A percentile compares a stretch with the other conserved stretches of the same genome.
phyloP scores from a whole-genome alignment of 2,329 filamentous ascomycete species.

The Talaromyces sp. region DNA sequence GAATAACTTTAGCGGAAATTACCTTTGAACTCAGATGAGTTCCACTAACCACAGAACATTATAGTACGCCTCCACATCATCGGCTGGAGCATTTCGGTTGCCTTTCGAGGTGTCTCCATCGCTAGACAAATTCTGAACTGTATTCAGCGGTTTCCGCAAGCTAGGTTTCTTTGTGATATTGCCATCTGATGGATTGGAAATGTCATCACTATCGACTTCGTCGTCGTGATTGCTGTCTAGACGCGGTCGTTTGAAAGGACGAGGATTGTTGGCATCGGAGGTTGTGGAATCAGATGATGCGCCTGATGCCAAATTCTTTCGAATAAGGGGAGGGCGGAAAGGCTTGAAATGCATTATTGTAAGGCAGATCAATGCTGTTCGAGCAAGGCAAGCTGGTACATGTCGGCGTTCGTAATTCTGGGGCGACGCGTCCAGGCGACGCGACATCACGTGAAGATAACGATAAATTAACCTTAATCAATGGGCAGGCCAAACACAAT shows the following conservation, averaged over 20 bases:
- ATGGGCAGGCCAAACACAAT: not conserved
- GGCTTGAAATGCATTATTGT: conserved; percentile 39
- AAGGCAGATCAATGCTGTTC: not conserved
- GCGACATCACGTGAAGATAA: not conserved
- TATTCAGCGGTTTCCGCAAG: conserved; percentile 26
- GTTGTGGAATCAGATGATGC: conserved; percentile 1
- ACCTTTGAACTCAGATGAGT: not conserved
- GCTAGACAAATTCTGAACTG: conserved; percentile 22
- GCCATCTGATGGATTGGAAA: conserved; percentile 2
- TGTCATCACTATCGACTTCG: not conserved
- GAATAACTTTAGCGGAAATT: not conserved
- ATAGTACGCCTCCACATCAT: conserved; percentile 34
- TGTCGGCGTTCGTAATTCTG: not conserved
- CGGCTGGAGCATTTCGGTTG: conserved; percentile 7
- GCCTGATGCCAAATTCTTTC: conserved; percentile 19
- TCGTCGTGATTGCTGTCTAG: conserved; percentile 14
- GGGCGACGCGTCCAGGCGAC: not conserved
- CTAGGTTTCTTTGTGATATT: conserved; percentile 9
- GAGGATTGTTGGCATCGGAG: conserved; percentile 11
- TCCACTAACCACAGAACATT: conserved; percentile 43
- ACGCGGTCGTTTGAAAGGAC: conserved; percentile 32
- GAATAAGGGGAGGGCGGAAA: conserved; percentile 40
- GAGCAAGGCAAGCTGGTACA: not conserved
- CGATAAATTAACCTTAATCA: not conserved
- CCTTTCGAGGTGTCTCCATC: conserved; percentile 3